Evolutionary conservation across 2,329 filamentous ascomycete species (phyloP).

Genomic region (Exophiala spinifera): DNA sequence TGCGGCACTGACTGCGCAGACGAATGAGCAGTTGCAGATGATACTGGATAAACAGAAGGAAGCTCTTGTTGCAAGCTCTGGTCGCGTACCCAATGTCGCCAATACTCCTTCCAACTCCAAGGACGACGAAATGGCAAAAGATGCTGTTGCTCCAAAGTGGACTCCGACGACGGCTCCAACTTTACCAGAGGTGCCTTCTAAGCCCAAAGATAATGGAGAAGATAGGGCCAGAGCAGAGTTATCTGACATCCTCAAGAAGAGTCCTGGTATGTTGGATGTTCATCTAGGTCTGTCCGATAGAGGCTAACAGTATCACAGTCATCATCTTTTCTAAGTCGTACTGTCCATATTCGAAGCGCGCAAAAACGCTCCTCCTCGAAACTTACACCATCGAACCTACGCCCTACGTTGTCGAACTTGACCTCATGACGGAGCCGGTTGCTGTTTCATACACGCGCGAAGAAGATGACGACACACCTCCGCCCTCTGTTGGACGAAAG

Average conservation of each 20-base stretch:
- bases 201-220: constrained; percentile 47
- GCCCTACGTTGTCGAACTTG: constrained; percentile 87
- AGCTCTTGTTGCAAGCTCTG: constrained; percentile 2
- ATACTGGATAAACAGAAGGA: constrained; percentile 23
- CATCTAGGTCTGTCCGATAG: neutral
- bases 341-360: constrained; percentile 80
- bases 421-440: constrained; percentile 57
- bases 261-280: constrained; percentile 64
- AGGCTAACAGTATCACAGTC: constrained; percentile 51
- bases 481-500: constrained; percentile 59
- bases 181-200: constrained; percentile 16
- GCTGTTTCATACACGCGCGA: constrained; percentile 17
- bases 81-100: constrained; percentile 11
- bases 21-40: constrained; percentile 25
- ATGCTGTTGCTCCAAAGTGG: constrained; percentile 13
- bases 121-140: constrained; percentile 29
- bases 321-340: constrained; percentile 96
- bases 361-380: constrained; percentile 79
- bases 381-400: constrained; percentile 78
- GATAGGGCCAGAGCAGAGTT: constrained; percentile 68
- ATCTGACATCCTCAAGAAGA: constrained; percentile 77
- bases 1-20: constrained; percentile 25
- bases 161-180: constrained; percentile 5
- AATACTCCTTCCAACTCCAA: constrained; percentile 39
- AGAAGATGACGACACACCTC: constrained; percentile 14